Evolutionary conservation across 2,329 filamentous ascomycete genomes (phyloP), one percentile per base, ranked within the genome.

Genomic region (Aspergillus latus): DNA sequence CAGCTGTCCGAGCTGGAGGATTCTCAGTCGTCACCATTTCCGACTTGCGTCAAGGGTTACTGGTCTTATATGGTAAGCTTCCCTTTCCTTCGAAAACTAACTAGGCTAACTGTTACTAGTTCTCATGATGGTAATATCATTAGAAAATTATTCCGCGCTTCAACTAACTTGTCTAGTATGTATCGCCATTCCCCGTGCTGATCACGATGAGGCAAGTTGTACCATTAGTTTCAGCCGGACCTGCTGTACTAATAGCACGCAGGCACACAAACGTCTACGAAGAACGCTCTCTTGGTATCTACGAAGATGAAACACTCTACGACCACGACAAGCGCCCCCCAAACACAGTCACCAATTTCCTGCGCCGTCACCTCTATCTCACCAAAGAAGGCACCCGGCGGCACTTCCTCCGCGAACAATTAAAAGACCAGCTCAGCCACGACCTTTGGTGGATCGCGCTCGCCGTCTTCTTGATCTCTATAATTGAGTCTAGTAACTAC

Each of bases 251-350:
- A 5, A 9, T 59, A 45, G 61, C 42, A 21, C 21, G 21, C 26
- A 82, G 87, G 29, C 84, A 86, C 66, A 87, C 86, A 39, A 89
- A 89, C 65, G 83, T 88, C 30, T 90, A 90, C 66, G 87, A 89
- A 67, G 86, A 90, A 64, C 78, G 84, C 5, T 86, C 83, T 0
- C 75, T 89, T 1, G 86, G 86, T 0, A 71, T 74, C 28, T 74
- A 72, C 56, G 65, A 72, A 10, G 72, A 77, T 44, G 58, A 66
- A 40, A 48, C 55, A 4, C 47, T 58, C 16, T 60, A 64, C 10
- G 60, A 62, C 6, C 58, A 59, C 21, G 55, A 62, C 15, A 59
- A 58, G 9, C 63, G 60, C 21, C 60, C 61, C 29, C 61, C 59
- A 15, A 67, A 63, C 50, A 61, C 64, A 3, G 34, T 68, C 21